These are phyloP conservation scores for Boletus vermiculosoides DNA, from an alignment of 768 basidiomycete species.

Conservation along the genomic window DNA sequence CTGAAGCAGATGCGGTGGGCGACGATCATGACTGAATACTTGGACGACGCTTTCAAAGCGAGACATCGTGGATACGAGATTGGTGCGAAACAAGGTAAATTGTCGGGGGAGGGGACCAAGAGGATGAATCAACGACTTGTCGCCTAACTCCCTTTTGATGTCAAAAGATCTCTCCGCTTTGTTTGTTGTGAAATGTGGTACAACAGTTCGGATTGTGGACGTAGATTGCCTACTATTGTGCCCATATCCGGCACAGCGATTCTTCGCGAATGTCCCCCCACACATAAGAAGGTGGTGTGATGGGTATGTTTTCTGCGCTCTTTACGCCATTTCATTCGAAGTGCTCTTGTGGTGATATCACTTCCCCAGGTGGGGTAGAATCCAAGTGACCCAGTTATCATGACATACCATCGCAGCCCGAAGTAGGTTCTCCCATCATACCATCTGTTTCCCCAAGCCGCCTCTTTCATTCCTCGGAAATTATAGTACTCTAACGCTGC, in stretches of 20 bases:
- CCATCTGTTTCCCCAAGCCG: conserved; percentile 8
- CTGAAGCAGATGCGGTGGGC: conserved; percentile 9
- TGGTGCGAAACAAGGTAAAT: conserved; percentile 14
- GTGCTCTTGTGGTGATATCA: conserved; percentile 10
- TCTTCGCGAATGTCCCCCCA: conserved; percentile 22
- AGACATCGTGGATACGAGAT: conserved; percentile 18
- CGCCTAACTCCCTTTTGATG: conserved; percentile 23
- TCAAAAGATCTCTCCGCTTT: conserved; percentile 21
- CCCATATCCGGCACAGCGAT: conserved; percentile 15
- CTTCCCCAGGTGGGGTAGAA: conserved; percentile 13
- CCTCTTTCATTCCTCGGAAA: conserved; percentile 30
- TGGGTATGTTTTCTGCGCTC: conserved; percentile 22
- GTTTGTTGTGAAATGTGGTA: conserved; percentile 34
- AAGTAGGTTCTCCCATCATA: conserved; percentile 14
- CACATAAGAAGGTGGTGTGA: conserved; percentile 20
- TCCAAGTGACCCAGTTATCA: conserved; percentile 5
- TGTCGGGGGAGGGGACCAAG: conserved; percentile 1
- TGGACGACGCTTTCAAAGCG: conserved; percentile 11
- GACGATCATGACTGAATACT: conserved; percentile 9
- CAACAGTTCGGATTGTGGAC: conserved; percentile 19
- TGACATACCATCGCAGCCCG: conserved; percentile 6
- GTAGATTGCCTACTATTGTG: conserved; percentile 20
- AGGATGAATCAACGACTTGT: conserved; percentile 6
- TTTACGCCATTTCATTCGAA: conserved; percentile 27
- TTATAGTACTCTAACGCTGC: conserved; percentile 17